phyloP scores from a whole-genome alignment of 257 asterid genomes.

The Penstemon newberryi region DNA sequence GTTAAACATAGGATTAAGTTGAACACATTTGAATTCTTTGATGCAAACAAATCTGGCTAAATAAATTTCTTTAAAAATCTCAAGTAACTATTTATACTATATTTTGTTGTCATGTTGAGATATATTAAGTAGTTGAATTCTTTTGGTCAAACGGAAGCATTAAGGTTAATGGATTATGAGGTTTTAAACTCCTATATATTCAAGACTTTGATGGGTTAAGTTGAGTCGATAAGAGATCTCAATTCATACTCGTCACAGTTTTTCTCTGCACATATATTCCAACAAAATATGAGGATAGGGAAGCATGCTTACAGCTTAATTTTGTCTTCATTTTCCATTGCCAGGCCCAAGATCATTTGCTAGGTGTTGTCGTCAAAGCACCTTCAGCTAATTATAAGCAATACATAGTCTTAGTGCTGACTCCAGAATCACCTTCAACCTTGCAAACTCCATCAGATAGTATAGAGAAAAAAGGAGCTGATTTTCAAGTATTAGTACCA shows the following conservation, averaged over 20 bases:
- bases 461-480: constrained; percentile 47
- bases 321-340: constrained; percentile 29
- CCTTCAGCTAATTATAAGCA: constrained; percentile 68
- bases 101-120: constrained; percentile 20
- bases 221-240: constrained; percentile 23
- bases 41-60: constrained; percentile 4
- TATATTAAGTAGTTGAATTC: constrained; percentile 15
- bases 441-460: constrained; percentile 43
- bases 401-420: constrained; percentile 79
- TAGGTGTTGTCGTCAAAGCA: constrained; percentile 79
- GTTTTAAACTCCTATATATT: constrained; percentile 22
- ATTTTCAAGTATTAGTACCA: constrained; percentile 73
- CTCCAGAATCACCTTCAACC: constrained; percentile 64
- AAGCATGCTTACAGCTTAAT: constrained; percentile 3
- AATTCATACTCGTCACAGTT: constrained; percentile 21
- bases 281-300: constrained; percentile 16
- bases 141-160: constrained; percentile 22
- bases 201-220: constrained; percentile 21
- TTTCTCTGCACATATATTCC: constrained; percentile 24
- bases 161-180: neutral
- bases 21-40: neutral
- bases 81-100: neutral
- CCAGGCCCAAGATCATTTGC: constrained; percentile 92
- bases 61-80: neutral
- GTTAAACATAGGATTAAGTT: neutral